Conservation (phyloP, 306 rosid genomes). For the Arachis hypogaea region DNA sequence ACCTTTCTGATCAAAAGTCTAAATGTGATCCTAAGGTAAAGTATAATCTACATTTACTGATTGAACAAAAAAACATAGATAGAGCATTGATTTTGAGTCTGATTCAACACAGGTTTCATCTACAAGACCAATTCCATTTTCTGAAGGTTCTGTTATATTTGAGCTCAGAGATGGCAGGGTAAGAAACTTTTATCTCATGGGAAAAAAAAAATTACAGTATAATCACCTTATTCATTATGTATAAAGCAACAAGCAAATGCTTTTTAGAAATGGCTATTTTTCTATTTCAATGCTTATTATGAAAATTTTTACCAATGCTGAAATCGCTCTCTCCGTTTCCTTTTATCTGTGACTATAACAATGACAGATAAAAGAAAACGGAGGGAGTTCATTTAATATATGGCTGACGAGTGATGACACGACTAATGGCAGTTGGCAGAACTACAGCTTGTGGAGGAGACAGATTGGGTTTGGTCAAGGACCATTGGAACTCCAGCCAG, state of each 20-base stretch:
- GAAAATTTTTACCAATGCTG: too few relatives aligned
- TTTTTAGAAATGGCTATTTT: not conserved
- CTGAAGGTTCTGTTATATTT: slow-evolving; percentile 74
- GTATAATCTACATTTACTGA: not conserved
- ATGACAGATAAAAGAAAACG: too few relatives aligned
- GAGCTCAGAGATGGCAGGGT: slow-evolving; percentile 94
- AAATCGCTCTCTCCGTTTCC: too few relatives aligned
- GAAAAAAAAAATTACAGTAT: not conserved
- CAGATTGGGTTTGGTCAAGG: slow-evolving; percentile 78
- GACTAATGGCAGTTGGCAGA: slow-evolving; percentile 73
- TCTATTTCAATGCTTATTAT: not conserved
- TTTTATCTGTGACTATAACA: too few relatives aligned
- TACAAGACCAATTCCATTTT: slow-evolving; percentile 76
- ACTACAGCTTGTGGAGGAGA: slow-evolving; percentile 55
- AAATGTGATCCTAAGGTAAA: slow-evolving; percentile 78
- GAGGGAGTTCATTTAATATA: not conserved
- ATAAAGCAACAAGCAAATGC: not conserved
- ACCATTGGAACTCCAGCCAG: slow-evolving; percentile 85
- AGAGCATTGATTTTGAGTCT: slow-evolving; percentile 37
- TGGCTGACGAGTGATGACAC: slow-evolving; percentile 41
- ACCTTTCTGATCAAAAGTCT: slow-evolving; percentile 29
- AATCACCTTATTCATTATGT: slow-evolving; percentile 3
- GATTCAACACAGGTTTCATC: slow-evolving; percentile 69
- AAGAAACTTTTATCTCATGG: slow-evolving; percentile 43
- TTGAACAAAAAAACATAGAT: not conserved